A percentile compares a stretch with the other conserved stretches of the same genome.
Conservation (phyloP, 148 eudicot species). For the Tetragonia tetragonoides region DNA sequence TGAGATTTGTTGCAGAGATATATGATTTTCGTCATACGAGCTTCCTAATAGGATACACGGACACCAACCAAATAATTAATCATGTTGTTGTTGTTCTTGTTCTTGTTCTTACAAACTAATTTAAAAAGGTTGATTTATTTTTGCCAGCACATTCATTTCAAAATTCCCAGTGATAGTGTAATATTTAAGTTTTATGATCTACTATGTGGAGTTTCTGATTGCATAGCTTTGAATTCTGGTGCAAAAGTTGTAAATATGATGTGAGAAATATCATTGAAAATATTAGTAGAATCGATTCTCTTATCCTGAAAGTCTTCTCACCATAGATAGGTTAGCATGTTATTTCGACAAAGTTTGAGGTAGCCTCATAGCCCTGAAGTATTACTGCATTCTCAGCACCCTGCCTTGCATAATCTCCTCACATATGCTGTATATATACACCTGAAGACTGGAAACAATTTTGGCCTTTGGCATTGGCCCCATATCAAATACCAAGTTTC, state of each 20-base stretch:
- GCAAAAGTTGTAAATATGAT: not conserved
- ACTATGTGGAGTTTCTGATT: not conserved
- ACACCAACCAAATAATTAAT: not conserved
- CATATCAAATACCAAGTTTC: not conserved
- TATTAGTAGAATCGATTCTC: not conserved
- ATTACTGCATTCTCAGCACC: not conserved
- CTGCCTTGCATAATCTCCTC: not conserved
- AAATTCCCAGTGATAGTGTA: not conserved
- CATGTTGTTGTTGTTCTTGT: too few species aligned
- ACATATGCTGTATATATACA: not conserved
- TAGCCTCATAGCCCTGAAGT: not conserved
- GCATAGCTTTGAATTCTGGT: not conserved
- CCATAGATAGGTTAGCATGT: not conserved
- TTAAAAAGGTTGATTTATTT: conserved; percentile 1
- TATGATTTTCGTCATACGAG: too few species aligned
- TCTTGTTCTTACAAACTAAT: not conserved
- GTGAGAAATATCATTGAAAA: not conserved
- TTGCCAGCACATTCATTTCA: not conserved
- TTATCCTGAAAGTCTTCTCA: not conserved
- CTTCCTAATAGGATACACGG: not conserved
- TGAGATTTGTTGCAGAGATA: not conserved
- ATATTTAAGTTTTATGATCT: not conserved
- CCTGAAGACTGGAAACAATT: not conserved
- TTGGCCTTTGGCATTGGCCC: not conserved
- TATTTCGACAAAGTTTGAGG: not conserved